Percentiles rank a stretch among this genome's conserved stretches.
Conservation (phyloP, 192 early-diverging fungal species). For the Helicostylum pulchrum region DNA sequence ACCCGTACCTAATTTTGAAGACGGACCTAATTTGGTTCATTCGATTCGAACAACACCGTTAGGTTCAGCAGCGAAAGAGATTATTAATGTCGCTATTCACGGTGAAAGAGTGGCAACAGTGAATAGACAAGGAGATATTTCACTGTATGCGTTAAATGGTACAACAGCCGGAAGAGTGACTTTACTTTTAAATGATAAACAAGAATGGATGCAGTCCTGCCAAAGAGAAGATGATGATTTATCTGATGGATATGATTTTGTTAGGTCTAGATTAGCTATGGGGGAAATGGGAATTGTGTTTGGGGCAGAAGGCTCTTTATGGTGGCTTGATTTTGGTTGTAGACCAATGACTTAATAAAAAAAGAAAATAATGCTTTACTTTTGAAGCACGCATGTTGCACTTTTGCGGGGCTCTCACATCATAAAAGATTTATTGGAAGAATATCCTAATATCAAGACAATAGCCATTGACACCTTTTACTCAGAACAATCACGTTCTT, state of each 20-base stretch:
- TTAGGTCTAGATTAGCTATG: slow-evolving; percentile 21
- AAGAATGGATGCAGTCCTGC: slow-evolving; percentile 21
- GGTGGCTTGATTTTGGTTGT: slow-evolving; percentile 34
- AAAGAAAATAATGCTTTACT: no score
- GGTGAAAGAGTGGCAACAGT: slow-evolving; percentile 21
- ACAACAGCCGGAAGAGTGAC: slow-evolving; percentile 14
- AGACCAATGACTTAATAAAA: neutral
- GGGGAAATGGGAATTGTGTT: slow-evolving; percentile 28
- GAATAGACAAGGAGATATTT: slow-evolving; percentile 33
- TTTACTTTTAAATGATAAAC: neutral
- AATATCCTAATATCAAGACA: no score
- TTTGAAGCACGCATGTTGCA: no score
- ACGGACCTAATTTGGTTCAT: slow-evolving; percentile 8
- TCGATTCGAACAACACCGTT: slow-evolving; percentile 24
- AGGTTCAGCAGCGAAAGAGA: slow-evolving; percentile 7
- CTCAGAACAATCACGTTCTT: no score
- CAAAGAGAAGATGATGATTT: slow-evolving; percentile 25
- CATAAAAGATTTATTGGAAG: no score
- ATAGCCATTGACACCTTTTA: no score
- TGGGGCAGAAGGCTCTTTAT: slow-evolving; percentile 26
- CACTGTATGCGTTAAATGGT: slow-evolving; percentile 23
- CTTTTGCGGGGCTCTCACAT: no score
- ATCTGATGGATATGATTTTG: slow-evolving; percentile 35
- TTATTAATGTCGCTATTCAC: slow-evolving; percentile 20
- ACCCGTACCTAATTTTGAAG: slow-evolving; percentile 2